Evolutionary conservation across 2,329 filamentous ascomycete species (phyloP).

Genomic region (Aureobasidium subglaciale): DNA sequence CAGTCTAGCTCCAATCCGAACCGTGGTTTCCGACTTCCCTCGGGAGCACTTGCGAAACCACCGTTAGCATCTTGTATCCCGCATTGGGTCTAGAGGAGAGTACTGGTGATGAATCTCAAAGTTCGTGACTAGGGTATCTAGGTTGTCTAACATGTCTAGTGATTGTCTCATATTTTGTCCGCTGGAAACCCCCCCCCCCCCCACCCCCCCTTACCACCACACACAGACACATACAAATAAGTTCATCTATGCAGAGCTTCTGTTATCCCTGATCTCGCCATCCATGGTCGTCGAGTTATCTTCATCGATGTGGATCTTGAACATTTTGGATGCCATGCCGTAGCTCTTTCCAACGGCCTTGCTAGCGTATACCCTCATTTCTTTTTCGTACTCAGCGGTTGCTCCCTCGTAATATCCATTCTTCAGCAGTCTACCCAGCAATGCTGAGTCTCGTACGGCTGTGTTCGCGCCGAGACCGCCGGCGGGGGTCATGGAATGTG

Average conservation of each 20-base stretch:
- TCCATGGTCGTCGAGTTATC: constrained; percentile 17
- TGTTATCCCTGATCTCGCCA: constrained; percentile 4
- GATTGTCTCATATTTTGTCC: too few relatives aligned
- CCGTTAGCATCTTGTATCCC: too few relatives aligned
- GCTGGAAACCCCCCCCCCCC: too few relatives aligned
- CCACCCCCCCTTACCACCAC: too few relatives aligned
- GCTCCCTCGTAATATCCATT: constrained; percentile 41
- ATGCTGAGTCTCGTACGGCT: constrained; percentile 48
- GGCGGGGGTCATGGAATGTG: constrained; percentile 50
- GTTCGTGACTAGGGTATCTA: too few relatives aligned
- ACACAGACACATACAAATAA: too few relatives aligned
- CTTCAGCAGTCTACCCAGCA: constrained; percentile 45
- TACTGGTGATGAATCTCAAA: too few relatives aligned
- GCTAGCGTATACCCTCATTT: constrained; percentile 46
- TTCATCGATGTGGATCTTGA: constrained; percentile 45
- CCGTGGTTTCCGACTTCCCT: too few relatives aligned
- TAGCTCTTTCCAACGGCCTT: constrained; percentile 52
- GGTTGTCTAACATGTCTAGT: too few relatives aligned
- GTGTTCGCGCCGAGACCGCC: constrained; percentile 51
- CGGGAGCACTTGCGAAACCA: too few relatives aligned
- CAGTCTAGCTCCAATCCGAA: too few relatives aligned
- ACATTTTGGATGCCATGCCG: constrained; percentile 36
- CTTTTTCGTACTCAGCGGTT: constrained; percentile 33
- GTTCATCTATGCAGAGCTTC: constrained; percentile 4
- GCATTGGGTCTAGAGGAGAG: too few relatives aligned